phyloP scores from a whole-genome alignment of 1,284 basidiomycete species.

The Baeospora myosura region DNA sequence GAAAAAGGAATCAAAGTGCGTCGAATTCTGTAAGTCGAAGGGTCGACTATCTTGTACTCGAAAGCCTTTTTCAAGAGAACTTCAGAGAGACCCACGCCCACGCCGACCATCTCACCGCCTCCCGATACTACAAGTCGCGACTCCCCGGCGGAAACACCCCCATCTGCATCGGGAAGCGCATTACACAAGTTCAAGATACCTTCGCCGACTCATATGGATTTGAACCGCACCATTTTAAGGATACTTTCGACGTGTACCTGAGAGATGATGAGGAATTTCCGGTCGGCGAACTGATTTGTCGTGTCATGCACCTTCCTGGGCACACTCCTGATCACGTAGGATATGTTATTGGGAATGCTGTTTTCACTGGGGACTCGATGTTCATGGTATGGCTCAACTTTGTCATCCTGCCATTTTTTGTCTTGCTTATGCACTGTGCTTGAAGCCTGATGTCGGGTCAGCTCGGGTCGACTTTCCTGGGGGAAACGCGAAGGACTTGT shows the following conservation, averaged over 20 bases:
- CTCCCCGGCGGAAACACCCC: conserved; percentile 21
- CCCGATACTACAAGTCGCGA: conserved; percentile 29
- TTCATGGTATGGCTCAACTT: conserved; percentile 27
- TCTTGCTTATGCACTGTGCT: neutral
- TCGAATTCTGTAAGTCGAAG: conserved; percentile 26
- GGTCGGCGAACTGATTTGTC: conserved; percentile 25
- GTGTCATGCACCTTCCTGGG: conserved; percentile 30
- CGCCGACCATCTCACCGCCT: conserved; percentile 34
- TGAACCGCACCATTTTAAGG: conserved; percentile 18
- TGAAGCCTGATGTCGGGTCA: conserved; percentile 32
- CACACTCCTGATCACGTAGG: conserved; percentile 33
- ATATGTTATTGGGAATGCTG: conserved; percentile 30
- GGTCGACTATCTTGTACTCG: neutral
- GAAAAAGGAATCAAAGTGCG: conserved; percentile 24
- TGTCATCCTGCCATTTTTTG: neutral
- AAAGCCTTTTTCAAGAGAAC: neutral
- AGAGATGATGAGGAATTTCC: conserved; percentile 29
- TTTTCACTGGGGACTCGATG: conserved; percentile 35
- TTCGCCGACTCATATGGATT: conserved; percentile 31
- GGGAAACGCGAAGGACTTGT: conserved; percentile 30
- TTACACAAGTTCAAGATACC: conserved; percentile 28
- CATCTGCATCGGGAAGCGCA: conserved; percentile 32
- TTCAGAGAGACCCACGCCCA: conserved; percentile 35
- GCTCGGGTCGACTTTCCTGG: conserved; percentile 36
- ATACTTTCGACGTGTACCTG: conserved; percentile 29